Conservation (phyloP, 208 protist genomes). For the Leishmania gerbilli region DNA sequence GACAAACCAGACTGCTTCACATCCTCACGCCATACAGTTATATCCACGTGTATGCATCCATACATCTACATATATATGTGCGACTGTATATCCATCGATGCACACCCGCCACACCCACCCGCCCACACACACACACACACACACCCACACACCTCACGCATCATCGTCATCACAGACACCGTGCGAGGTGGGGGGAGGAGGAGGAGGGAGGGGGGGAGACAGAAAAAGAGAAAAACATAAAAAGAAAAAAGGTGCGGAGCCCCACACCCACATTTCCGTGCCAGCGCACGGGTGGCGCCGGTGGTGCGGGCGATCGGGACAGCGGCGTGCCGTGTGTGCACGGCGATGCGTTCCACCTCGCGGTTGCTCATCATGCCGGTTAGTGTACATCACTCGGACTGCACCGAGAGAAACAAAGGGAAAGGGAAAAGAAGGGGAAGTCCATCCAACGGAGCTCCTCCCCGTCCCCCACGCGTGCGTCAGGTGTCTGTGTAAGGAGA, state of each 20-base stretch:
- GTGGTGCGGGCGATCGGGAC: not conserved
- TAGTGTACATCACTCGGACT: not conserved
- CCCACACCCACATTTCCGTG: not conserved
- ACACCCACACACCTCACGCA: not conserved
- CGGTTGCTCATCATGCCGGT: not conserved
- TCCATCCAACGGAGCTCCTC: not conserved
- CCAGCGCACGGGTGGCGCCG: not conserved
- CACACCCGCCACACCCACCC: too few relatives aligned
- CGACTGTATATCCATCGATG: not conserved
- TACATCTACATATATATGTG: not conserved
- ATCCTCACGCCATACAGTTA: not conserved
- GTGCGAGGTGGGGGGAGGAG: too few relatives aligned
- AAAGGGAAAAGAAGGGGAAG: not conserved
- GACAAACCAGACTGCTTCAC: not conserved
- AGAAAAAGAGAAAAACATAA: not conserved
- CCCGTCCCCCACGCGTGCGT: not conserved
- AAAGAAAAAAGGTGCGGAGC: too few relatives aligned
- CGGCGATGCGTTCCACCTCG: not conserved
- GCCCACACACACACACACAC: too few relatives aligned
- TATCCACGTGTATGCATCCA: not conserved
- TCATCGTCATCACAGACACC: not conserved
- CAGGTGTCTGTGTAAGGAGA: not conserved
- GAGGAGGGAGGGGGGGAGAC: not conserved
- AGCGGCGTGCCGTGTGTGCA: not conserved
- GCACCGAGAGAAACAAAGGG: not conserved